Base-by-base conservation (phyloP, 176 grass and related monocot species). In the Triticum turgidum region DNA sequence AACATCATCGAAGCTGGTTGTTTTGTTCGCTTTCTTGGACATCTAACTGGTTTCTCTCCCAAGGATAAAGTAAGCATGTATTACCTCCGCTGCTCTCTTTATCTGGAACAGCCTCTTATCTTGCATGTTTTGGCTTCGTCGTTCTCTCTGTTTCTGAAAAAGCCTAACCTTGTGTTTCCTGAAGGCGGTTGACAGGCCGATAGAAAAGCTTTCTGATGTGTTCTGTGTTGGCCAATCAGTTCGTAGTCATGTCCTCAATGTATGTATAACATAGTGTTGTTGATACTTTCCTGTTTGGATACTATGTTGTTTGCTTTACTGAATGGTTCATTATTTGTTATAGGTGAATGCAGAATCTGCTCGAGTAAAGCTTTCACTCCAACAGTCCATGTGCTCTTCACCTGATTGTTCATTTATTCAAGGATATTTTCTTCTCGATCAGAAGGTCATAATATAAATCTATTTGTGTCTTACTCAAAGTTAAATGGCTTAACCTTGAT, bases 1-100 rank as follows among this genome's bases (percentile, higher is more conserved):
- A 98, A 98, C 71, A 92, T 94, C 76, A 98, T 98, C 80, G 93
- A 98, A 92, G 79, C 81, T 84, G 96, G 96, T 45, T 98, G 93
- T 89, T 98, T 98, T 78, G 90, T 98, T 92, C 91, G 93, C 65
- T 98, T 98, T 91, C 88, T 96, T 85, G 93, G 96, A 65, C 90
- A 89, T 86, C 80, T 98, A 80, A 98, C 90, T 89, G 96, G 96
- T 80, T 98, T 98, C 82, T 92, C 88, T 44, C 96, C 91, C 39
- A 98, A 96, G 88, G 88, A 93, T 86, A 94, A 94, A 95, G 96
- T 98, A 94, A 75, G 84, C 58, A 52, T 82, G 87, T 76, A 45
- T 82, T 61, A 24, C 25, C 29, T 74, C 80, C 83, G 58, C 11
- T 14, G 0, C 79, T 51, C 54, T 45, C 68, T 84, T 86, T 7